These are phyloP conservation scores for Candida yuanshanica DNA, from an alignment of 805 yeast genomes.

Conservation along the genomic window DNA sequence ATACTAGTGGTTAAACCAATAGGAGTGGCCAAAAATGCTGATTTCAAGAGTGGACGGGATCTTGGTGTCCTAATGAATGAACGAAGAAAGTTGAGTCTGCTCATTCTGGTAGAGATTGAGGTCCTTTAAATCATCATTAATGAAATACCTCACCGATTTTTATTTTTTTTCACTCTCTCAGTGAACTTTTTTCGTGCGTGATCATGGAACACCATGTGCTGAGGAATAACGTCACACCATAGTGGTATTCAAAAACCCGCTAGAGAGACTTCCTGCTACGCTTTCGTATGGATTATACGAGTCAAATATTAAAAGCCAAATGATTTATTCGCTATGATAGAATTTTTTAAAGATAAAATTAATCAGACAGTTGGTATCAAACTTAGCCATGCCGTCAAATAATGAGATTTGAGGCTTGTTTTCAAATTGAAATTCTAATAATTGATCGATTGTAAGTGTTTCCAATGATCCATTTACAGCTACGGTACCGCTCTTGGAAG, in stretches of 20 bases:
- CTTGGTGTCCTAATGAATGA: not conserved
- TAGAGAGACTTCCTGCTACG: too few relatives aligned
- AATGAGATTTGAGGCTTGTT: slow-evolving; percentile 45
- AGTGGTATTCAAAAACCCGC: too few relatives aligned
- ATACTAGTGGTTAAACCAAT: slow-evolving; percentile 12
- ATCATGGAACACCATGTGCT: too few relatives aligned
- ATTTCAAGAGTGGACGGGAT: not conserved
- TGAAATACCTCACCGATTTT: too few relatives aligned
- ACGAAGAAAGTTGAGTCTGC: not conserved
- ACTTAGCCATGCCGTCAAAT: slow-evolving; percentile 62
- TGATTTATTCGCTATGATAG: slow-evolving; percentile 40
- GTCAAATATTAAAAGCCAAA: too few relatives aligned
- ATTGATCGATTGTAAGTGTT: slow-evolving; percentile 60
- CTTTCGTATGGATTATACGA: too few relatives aligned
- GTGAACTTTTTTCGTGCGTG: too few relatives aligned
- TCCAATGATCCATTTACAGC: slow-evolving; percentile 51
- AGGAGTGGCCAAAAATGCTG: not conserved
- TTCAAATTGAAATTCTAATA: slow-evolving; percentile 71
- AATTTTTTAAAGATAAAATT: slow-evolving; percentile 71
- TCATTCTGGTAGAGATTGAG: not conserved
- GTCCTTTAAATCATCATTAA: not conserved
- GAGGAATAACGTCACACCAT: too few relatives aligned
- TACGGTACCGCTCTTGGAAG: slow-evolving; percentile 67
- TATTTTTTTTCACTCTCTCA: too few relatives aligned
- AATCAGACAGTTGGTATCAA: slow-evolving; percentile 64